A percentile compares a stretch with the other conserved stretches of the same genome.
phyloP scores from a whole-genome alignment of 176 grass and related monocot genomes.

The Triticum dicoccoides region DNA sequence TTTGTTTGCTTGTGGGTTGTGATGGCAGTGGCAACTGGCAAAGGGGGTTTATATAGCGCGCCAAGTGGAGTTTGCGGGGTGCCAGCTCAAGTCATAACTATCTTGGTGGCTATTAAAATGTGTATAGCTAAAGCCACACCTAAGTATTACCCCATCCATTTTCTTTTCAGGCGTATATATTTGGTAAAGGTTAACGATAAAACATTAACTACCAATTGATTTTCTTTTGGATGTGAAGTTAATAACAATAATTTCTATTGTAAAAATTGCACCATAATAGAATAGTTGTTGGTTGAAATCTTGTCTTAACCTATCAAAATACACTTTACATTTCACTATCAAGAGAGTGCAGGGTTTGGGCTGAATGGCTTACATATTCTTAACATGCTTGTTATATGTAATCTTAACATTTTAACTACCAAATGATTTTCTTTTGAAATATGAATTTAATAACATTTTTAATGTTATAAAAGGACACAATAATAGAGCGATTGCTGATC shows the following conservation, averaged over 20 bases:
- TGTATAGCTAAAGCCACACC: background rate
- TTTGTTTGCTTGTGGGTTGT: background rate
- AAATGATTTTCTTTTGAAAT: no score
- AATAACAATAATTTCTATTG: background rate
- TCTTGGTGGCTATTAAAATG: slow-evolving; percentile 20
- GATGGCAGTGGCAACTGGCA: slow-evolving; percentile 19
- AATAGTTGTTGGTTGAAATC: no score
- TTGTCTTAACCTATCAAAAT: background rate
- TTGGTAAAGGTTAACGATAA: background rate
- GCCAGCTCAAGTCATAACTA: slow-evolving; percentile 31
- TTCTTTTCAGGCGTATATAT: background rate
- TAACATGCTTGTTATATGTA: background rate
- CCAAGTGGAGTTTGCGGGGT: slow-evolving; percentile 24
- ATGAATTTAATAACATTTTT: no score
- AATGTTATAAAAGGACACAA: no score
- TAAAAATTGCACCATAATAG: background rate
- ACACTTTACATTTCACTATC: no score
- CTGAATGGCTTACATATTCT: background rate
- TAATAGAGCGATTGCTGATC: no score
- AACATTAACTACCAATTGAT: background rate
- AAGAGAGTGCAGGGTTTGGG: background rate
- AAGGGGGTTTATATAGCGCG: slow-evolving; percentile 43
- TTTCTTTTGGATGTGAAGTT: background rate
- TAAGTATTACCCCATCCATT: background rate
- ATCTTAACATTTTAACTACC: no score